These are phyloP conservation scores for Fusarium avenaceum DNA, from an alignment of 2,329 filamentous ascomycete species.

Conservation along the genomic window DNA sequence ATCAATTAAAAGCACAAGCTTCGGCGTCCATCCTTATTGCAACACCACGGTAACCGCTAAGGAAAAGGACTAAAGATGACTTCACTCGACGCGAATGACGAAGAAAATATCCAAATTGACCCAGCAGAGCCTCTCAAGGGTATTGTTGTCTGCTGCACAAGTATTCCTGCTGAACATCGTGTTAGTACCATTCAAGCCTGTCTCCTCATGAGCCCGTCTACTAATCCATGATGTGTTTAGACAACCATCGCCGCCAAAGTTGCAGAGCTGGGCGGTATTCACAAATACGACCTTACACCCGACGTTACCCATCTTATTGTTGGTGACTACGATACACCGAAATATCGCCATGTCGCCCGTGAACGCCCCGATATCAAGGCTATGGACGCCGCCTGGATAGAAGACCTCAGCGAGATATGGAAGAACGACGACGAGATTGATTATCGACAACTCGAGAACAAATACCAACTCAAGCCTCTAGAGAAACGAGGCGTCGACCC, in stretches of 20 bases:
- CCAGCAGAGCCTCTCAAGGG: constrained; percentile 75
- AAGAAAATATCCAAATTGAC: constrained; percentile 60
- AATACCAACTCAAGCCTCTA: constrained; percentile 75
- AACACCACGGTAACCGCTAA: constrained; percentile 32
- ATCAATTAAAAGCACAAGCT: constrained; percentile 35
- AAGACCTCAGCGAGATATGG: constrained; percentile 84
- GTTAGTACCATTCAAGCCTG: constrained; percentile 63
- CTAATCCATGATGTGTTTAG: constrained; percentile 49
- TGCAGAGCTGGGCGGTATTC: constrained; percentile 84
- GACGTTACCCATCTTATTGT: constrained; percentile 96
- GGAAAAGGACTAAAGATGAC: constrained; percentile 47
- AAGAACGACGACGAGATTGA: constrained; percentile 84
- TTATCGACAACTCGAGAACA: constrained; percentile 74
- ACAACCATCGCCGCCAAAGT: constrained; percentile 73
- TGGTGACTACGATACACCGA: constrained; percentile 88
- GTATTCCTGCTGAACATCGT: constrained; percentile 81
- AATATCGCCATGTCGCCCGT: constrained; percentile 95
- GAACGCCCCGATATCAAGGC: constrained; percentile 88
- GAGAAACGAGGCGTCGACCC: constrained; percentile 64
- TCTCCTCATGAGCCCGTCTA: constrained; percentile 9
- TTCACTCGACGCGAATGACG: constrained; percentile 45
- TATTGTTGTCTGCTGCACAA: constrained; percentile 88
- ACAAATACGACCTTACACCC: constrained; percentile 93
- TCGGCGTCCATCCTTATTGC: constrained; percentile 24
- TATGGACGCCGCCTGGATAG: constrained; percentile 86